phyloP scores from a whole-genome alignment of 2,329 filamentous ascomycete genomes.

The Falciphora oryzae region DNA sequence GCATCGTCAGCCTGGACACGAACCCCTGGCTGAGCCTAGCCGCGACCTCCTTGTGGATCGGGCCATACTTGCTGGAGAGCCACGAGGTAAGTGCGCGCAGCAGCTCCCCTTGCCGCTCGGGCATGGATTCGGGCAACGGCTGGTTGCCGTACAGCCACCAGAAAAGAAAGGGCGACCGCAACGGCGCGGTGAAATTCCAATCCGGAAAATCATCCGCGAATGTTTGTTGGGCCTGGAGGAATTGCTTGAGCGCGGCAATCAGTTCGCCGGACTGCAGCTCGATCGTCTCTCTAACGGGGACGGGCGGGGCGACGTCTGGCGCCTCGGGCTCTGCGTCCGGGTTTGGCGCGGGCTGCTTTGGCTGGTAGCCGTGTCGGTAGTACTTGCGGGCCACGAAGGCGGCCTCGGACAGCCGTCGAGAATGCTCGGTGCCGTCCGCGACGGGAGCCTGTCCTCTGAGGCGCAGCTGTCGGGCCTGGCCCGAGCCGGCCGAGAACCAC shows the following conservation, averaged over 20 bases:
- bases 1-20: conserved; percentile 1
- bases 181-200: neutral
- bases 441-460: neutral
- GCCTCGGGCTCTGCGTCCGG: neutral
- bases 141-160: neutral
- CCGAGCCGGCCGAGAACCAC: neutral
- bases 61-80: neutral
- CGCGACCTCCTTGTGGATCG: neutral
- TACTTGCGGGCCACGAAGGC: neutral
- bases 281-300: neutral
- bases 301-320: neutral
- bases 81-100: neutral
- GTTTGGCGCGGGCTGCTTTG: neutral
- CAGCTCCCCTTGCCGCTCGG: neutral
- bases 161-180: neutral
- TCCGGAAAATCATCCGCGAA: neutral
- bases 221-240: neutral
- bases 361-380: conserved; percentile 1
- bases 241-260: neutral
- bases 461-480: neutral
- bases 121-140: neutral
- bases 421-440: neutral
- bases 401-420: neutral
- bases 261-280: neutral
- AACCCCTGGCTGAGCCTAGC: neutral